Conservation (phyloP, 1,284 basidiomycete genomes). For the Cerioporus squamosus region DNA sequence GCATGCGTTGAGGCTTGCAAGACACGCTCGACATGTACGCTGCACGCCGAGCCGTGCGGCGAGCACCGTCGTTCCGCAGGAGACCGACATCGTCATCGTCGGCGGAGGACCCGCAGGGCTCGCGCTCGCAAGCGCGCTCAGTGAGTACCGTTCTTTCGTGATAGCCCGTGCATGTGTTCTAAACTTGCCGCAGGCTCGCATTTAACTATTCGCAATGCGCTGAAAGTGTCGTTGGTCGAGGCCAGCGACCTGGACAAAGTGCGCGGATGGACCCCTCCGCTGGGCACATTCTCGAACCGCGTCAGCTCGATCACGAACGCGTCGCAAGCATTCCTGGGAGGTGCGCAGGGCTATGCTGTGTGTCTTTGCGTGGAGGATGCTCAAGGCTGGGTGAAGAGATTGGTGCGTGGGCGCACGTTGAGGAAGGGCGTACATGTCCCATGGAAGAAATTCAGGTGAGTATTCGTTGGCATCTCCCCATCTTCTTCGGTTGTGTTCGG, state of each 20-base stretch:
- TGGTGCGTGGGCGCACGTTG: constrained; percentile 85
- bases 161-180: not conserved
- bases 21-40: no score
- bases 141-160: constrained; percentile 47
- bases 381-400: constrained; percentile 54
- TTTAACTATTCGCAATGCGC: constrained; percentile 47
- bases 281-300: constrained; percentile 80
- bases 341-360: constrained; percentile 46
- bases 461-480: not conserved
- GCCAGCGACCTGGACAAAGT: constrained; percentile 76
- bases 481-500: not conserved
- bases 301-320: constrained; percentile 89
- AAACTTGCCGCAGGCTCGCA: constrained; percentile 54
- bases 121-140: constrained; percentile 85
- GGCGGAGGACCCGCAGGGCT: constrained; percentile 95
- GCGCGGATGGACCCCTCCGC: constrained; percentile 65
- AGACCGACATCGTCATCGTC: constrained; percentile 90
- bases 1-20: no score
- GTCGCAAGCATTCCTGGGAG: constrained; percentile 77
- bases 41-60: no score
- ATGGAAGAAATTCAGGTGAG: constrained; percentile 86
- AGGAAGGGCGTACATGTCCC: constrained; percentile 67
- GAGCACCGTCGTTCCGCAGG: constrained; percentile 8
- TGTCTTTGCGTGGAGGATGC: not conserved
- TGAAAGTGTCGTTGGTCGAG: constrained; percentile 79